Conservation (phyloP, 2,329 filamentous ascomycete genomes). For the Penicillium freii region DNA sequence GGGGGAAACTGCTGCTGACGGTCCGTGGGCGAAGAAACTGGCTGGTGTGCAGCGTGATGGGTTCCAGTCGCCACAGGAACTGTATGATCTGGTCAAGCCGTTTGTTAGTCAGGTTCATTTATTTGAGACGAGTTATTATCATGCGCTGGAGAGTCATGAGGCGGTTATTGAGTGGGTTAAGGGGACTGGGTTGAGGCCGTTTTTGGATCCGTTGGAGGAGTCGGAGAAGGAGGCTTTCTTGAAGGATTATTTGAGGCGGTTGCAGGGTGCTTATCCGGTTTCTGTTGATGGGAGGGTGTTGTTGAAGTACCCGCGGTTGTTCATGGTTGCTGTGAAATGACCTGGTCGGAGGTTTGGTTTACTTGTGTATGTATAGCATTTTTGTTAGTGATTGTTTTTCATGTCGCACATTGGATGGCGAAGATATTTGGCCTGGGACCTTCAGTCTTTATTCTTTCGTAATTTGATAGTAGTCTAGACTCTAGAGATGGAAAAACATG, state of each 20-base stretch:
- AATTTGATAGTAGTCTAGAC: too few relatives aligned
- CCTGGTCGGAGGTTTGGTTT: background rate
- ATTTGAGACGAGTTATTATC: constrained; percentile 57
- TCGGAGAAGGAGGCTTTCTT: constrained; percentile 48
- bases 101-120: constrained; percentile 48
- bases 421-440: fast-evolving
- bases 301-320: constrained; percentile 56
- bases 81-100: constrained; percentile 52
- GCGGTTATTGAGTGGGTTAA: constrained; percentile 61
- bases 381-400: background rate
- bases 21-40: constrained; percentile 42
- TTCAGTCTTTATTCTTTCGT: background rate
- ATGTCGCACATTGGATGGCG: too few relatives aligned
- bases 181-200: constrained; percentile 57
- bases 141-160: constrained; percentile 49
- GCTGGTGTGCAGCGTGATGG: constrained; percentile 43
- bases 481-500: background rate
- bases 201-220: constrained; percentile 48
- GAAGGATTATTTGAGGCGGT: constrained; percentile 45
- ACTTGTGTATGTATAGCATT: background rate
- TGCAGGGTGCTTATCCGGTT: constrained; percentile 48
- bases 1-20: constrained; percentile 43
- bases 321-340: constrained; percentile 50
- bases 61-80: constrained; percentile 48
- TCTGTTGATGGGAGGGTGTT: constrained; percentile 54